These are phyloP conservation scores for Suillus variegatus DNA, from an alignment of 768 basidiomycete species.

Conservation along the genomic window DNA sequence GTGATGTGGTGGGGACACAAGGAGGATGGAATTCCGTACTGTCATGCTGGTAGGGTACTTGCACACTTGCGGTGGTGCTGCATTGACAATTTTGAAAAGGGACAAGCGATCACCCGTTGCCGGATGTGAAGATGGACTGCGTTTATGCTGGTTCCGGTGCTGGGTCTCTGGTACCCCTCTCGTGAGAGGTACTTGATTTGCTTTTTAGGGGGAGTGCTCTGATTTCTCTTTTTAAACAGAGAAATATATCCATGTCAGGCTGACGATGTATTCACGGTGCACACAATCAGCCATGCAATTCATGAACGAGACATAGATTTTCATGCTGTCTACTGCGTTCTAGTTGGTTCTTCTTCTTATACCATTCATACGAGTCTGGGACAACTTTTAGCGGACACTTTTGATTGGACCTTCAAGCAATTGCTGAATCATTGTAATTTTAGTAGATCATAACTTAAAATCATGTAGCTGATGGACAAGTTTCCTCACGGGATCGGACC, in stretches of 20 bases:
- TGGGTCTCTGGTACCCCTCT: background rate
- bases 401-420: no score
- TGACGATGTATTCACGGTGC: background rate
- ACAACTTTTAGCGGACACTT: no score
- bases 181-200: background rate
- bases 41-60: slow-evolving; percentile 21
- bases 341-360: no score
- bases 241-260: background rate
- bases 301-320: background rate
- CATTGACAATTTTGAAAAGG: background rate
- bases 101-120: slow-evolving; percentile 17
- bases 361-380: no score
- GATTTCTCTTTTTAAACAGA: background rate
- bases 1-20: slow-evolving; percentile 36
- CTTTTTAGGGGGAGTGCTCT: background rate
- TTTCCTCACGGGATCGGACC: no score
- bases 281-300: no score
- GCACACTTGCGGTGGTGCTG: no score
- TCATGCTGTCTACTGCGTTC: background rate
- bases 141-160: slow-evolving; percentile 17
- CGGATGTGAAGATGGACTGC: slow-evolving; percentile 20
- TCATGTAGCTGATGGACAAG: no score
- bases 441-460: no score
- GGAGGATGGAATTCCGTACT: background rate
- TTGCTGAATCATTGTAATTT: no score